Conservation (phyloP, 805 yeast species). For the Candida methanosorbosa region DNA sequence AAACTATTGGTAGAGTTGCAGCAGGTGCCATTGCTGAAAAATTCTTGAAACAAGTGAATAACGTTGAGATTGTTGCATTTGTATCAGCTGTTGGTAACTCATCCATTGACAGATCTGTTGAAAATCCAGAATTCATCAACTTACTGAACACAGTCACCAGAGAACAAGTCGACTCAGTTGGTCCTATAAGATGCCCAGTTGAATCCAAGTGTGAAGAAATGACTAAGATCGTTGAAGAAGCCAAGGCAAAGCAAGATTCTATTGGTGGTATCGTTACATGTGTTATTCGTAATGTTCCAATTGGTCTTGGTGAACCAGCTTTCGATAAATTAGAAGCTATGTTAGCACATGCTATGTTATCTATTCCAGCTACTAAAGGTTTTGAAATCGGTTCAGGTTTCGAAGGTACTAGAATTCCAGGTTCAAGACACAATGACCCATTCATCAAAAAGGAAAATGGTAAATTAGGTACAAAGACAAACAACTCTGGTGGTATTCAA, state of each 20-base stretch:
- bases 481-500: conserved; percentile 94
- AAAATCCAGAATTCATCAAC: conserved; percentile 53
- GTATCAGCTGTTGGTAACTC: conserved; percentile 87
- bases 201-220: conserved; percentile 59
- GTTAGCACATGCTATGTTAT: conserved; percentile 96
- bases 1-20: conserved; percentile 97
- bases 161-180: conserved; percentile 77
- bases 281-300: conserved; percentile 87
- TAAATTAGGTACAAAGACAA: conserved; percentile 75
- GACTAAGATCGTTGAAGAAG: conserved; percentile 80
- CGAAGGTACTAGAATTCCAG: conserved; percentile 80
- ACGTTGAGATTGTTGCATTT: conserved; percentile 92
- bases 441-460: conserved; percentile 48
- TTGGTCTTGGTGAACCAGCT: conserved; percentile 97
- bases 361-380: conserved; percentile 96
- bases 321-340: conserved; percentile 94
- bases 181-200: conserved; percentile 94
- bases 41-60: conserved; percentile 63
- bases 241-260: conserved; percentile 82
- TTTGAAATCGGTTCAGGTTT: conserved; percentile 98
- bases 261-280: conserved; percentile 98
- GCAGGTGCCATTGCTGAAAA: conserved; percentile 99
- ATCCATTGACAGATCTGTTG: conserved; percentile 67
- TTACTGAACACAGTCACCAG: conserved; percentile 72
- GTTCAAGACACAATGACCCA: conserved; percentile 90